Evolutionary conservation across 306 rosid genomes (phyloP).

Genomic region (Sesbania bispinosa): DNA sequence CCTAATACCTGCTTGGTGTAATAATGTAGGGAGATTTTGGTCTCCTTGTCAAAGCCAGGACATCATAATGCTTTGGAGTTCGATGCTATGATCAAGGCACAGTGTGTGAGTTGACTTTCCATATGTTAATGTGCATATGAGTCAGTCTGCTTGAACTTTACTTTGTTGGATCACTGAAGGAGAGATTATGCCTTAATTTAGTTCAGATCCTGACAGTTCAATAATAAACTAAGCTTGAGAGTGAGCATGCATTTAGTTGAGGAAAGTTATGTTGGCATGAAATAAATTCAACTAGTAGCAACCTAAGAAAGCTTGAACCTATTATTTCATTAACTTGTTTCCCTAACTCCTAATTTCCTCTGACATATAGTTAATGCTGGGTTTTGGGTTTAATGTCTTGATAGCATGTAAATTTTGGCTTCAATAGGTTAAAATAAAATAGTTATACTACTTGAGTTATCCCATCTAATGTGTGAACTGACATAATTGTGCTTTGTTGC

Average conservation of each 20-base stretch:
- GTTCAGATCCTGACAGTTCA: neutral
- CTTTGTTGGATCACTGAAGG: neutral
- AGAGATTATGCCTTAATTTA: neutral
- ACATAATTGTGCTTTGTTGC: neutral
- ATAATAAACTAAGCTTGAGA: neutral
- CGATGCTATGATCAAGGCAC: slow-evolving; percentile 31
- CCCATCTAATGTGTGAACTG: neutral
- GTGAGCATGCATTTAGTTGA: neutral
- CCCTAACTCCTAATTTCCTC: neutral
- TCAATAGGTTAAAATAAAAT: neutral
- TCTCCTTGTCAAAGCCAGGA: slow-evolving; percentile 42
- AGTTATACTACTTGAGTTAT: neutral
- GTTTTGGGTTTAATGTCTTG: neutral
- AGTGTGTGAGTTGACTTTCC: slow-evolving; percentile 28
- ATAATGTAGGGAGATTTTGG: slow-evolving; percentile 55
- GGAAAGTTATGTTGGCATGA: neutral
- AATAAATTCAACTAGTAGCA: neutral
- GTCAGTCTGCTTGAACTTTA: neutral
- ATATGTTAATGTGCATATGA: neutral
- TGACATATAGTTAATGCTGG: neutral
- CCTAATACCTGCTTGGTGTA: neutral
- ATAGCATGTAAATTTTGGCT: neutral
- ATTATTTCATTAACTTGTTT: neutral
- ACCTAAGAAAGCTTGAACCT: neutral
- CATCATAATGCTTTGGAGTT: slow-evolving; percentile 41